phyloP scores from a whole-genome alignment of 495 filamentous ascomycete species.

The Pyrenula aspistea region DNA sequence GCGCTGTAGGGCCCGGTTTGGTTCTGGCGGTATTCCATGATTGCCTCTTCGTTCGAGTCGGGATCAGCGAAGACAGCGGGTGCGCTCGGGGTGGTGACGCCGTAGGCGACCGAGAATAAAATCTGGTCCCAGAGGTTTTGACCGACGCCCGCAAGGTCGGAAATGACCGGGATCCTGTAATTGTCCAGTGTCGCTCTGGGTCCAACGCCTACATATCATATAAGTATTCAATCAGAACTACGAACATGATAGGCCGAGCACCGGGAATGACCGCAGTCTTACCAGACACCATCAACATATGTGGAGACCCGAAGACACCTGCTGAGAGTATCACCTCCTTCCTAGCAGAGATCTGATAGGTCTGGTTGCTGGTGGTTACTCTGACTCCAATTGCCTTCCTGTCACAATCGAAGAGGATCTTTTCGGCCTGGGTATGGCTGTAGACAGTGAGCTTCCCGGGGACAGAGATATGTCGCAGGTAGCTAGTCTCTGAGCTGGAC shows the following conservation, averaged over 20 bases:
- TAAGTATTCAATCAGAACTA: no score
- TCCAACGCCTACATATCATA: no score
- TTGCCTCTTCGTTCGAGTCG: no score
- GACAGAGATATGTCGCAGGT: constrained; percentile 6
- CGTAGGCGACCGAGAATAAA: background rate
- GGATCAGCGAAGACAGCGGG: no score
- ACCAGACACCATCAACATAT: constrained; percentile 40
- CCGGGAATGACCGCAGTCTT: no score
- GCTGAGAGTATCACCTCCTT: constrained; percentile 36
- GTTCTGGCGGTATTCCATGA: no score
- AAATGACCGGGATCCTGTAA: constrained; percentile 23
- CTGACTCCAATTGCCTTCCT: constrained; percentile 21
- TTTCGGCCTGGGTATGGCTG: constrained; percentile 1
- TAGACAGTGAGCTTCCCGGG: constrained; percentile 1
- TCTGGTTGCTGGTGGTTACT: constrained; percentile 8
- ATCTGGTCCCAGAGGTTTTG: constrained; percentile 23
- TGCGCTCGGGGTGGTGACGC: no score
- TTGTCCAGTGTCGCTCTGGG: constrained; percentile 14
- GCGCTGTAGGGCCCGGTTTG: no score
- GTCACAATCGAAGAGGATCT: constrained; percentile 13
- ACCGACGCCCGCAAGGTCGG: constrained; percentile 36
- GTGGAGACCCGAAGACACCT: constrained; percentile 34
- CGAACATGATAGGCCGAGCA: no score
- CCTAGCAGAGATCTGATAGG: constrained; percentile 21
- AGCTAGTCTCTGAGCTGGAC: constrained; percentile 19